Evolutionary conservation across 768 basidiomycete species (phyloP), one percentile per base, ranked within the genome.

Genomic region (Cubamyces sp.): DNA sequence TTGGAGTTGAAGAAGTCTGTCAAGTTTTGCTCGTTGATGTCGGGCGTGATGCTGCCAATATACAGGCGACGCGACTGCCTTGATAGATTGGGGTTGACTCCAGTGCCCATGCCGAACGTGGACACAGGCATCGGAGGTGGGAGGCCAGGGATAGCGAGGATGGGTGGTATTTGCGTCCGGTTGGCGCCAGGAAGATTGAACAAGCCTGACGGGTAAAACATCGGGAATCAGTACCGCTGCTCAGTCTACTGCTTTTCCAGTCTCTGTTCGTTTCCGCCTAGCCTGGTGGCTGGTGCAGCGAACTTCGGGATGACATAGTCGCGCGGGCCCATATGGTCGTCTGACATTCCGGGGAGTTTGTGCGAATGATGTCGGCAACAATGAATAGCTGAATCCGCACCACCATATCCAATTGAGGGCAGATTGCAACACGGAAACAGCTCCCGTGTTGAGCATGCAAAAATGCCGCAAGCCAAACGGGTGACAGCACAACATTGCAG

Each of bases 121-220:
- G 88, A 88, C 7, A 92, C 90, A 46, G 91, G 89, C 78, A 92
- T 84, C 12, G 92, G 91, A 21, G 91, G 86, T 47, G 92, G 90
- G 26, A 93, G 81, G 42, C 91, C 91, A 30, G 92, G 86, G 64
- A 92, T 90, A 15, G 87, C 86, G 39, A 92, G 79, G 65, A 93
- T 93, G 34, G 91, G 89, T 7, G 87, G 90, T 68, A 89, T 88
- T 71, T 94, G 92, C 23, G 90, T 92, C 53, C 94, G 84, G 73
- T 96, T 97, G 62, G 91, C 93, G 48, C 96, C 95, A 46, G 97
- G 97, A 56, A 98, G 87, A 71, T 96, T 96, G 82, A 98, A 98
- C 64, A 97, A 82, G 63, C 97, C 96, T 94, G 69, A 2, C n/a
- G 16, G 64, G 54, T 6, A 70, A 15, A 45, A 56, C 21, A 39